Conservation (phyloP, 2,329 filamentous ascomycete genomes). For the Phaeosphaeria sp. region DNA sequence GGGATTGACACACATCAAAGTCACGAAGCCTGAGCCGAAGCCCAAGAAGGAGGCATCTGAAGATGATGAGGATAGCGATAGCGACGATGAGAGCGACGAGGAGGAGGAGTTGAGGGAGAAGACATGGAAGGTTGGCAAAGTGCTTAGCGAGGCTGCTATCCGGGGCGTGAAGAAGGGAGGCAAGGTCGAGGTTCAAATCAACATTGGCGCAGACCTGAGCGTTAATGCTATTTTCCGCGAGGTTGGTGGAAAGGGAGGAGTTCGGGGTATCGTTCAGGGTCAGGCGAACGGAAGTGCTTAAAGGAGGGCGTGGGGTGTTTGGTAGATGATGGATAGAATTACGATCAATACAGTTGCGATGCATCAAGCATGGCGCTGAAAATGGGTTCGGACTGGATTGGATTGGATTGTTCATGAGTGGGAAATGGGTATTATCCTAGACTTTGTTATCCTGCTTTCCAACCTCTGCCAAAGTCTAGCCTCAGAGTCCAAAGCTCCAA, state of each 20-base stretch:
- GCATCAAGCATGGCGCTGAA: not conserved
- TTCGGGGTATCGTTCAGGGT: conserved; percentile 40
- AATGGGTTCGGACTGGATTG: not conserved
- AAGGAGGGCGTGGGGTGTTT: not conserved
- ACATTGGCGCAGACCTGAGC: conserved; percentile 79
- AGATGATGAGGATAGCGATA: conserved; percentile 66
- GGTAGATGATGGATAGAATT: not conserved
- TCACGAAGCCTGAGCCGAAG: conserved; percentile 86
- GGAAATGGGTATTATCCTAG: not conserved
- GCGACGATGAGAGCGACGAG: conserved; percentile 67
- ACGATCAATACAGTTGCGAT: not conserved
- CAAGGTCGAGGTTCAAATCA: conserved; percentile 94
- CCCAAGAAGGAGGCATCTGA: conserved; percentile 67
- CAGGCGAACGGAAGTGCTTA: conserved; percentile 41
- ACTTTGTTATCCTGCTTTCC: not conserved
- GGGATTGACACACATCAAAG: conserved; percentile 88
- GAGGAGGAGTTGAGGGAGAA: conserved; percentile 88
- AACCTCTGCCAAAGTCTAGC: too few relatives aligned
- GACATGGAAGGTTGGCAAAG: conserved; percentile 85
- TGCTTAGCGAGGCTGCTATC: conserved; percentile 85
- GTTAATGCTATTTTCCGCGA: conserved; percentile 84
- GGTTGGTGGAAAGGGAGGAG: conserved; percentile 83
- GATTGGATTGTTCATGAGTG: too few relatives aligned
- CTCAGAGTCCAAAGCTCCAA: not conserved
- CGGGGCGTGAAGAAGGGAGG: conserved; percentile 83